These are phyloP conservation scores for Nitzschia palea DNA, from an alignment of 108 stramenopile species.

Conservation along the genomic window DNA sequence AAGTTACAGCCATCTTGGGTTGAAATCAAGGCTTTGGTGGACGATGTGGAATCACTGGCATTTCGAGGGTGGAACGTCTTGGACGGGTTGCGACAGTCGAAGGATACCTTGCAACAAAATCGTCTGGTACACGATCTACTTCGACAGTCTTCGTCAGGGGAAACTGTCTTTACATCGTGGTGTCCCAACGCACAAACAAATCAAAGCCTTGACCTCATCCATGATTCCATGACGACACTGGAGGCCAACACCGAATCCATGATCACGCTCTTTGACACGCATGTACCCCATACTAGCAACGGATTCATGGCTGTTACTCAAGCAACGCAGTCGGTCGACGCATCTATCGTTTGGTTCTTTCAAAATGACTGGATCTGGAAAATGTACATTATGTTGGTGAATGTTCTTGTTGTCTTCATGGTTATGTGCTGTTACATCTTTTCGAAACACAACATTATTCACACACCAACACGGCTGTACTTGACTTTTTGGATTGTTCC, in stretches of 20 bases:
- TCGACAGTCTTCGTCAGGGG: neutral
- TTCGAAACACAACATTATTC: slow-evolving; percentile 39
- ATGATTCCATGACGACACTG: neutral
- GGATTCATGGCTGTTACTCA: slow-evolving; percentile 9
- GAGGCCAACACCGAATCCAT: neutral
- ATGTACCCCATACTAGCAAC: slow-evolving; percentile 5
- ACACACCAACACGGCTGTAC: slow-evolving; percentile 17
- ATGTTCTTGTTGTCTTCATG: slow-evolving; percentile 41
- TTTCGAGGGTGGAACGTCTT: slow-evolving; percentile 23
- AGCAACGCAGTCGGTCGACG: slow-evolving; percentile 16
- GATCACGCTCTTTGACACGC: neutral
- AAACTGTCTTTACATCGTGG: slow-evolving; percentile 10
- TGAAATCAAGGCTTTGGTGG: slow-evolving; percentile 14
- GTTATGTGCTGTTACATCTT: slow-evolving; percentile 25
- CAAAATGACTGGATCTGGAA: slow-evolving; percentile 43
- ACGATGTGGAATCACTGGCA: slow-evolving; percentile 40
- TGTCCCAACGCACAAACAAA: slow-evolving; percentile 12
- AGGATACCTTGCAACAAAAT: slow-evolving; percentile 1
- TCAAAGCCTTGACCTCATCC: neutral
- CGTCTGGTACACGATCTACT: slow-evolving; percentile 16
- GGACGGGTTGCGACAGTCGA: slow-evolving; percentile 2
- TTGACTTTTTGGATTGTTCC: slow-evolving; percentile 37
- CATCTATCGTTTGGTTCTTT: slow-evolving; percentile 23
- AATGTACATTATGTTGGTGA: slow-evolving; percentile 34
- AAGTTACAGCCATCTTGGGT: slow-evolving; percentile 10